phyloP scores from a whole-genome alignment of 768 basidiomycete genomes.

The Fomitopsis serialis region DNA sequence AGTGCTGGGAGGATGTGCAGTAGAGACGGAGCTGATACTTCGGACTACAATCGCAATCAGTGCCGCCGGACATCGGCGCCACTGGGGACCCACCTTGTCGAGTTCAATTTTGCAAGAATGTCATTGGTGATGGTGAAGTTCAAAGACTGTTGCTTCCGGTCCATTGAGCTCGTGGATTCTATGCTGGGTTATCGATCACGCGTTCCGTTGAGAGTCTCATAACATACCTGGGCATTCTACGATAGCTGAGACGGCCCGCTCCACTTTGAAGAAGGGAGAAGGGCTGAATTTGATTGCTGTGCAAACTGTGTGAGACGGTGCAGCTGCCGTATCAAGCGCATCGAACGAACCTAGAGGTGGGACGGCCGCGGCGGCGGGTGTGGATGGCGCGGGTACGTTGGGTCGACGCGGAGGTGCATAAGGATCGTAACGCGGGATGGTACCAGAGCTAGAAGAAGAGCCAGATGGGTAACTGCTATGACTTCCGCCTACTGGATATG shows the following conservation, averaged over 20 bases:
- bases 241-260: conserved; percentile 58
- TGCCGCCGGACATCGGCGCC: background rate
- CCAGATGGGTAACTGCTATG: background rate
- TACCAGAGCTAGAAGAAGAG: background rate
- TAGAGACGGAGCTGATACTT: conserved; percentile 81
- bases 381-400: conserved; percentile 21
- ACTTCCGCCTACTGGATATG: conserved; percentile 8
- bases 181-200: background rate
- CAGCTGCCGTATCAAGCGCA: background rate
- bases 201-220: background rate
- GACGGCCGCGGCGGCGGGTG: conserved; percentile 30
- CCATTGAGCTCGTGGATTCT: conserved; percentile 78
- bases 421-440: conserved; percentile 31
- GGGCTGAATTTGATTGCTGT: conserved; percentile 71
- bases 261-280: conserved; percentile 72
- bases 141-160: conserved; percentile 61
- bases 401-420: conserved; percentile 56
- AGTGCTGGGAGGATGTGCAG: conserved; percentile 82
- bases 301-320: background rate
- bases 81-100: conserved; percentile 38
- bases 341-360: conserved; percentile 19
- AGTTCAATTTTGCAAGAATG: conserved; percentile 54
- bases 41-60: conserved; percentile 33
- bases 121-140: conserved; percentile 64
- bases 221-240: conserved; percentile 76